Evolutionary conservation across 768 basidiomycete species (phyloP).

Genomic region (Macrocybe gigantea): DNA sequence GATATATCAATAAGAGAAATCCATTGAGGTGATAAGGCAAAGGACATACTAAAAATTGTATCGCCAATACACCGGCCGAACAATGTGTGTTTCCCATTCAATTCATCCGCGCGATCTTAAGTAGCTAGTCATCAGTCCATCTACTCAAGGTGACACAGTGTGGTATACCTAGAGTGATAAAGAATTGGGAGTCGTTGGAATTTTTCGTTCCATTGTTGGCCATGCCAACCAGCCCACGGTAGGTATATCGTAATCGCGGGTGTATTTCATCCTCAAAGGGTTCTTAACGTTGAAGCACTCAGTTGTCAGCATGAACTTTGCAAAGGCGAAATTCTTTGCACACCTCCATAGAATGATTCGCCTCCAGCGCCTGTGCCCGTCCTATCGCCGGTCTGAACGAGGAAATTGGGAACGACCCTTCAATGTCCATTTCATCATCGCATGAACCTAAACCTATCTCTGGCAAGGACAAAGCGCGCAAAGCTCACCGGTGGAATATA

Average conservation of each 20-base stretch:
- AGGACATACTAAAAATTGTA: constrained; percentile 76
- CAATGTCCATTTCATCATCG: not conserved
- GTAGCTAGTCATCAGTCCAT: not conserved
- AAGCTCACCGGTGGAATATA: constrained; percentile 78
- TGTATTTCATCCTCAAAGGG: constrained; percentile 95
- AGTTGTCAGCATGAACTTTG: not conserved
- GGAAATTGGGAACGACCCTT: constrained; percentile 82
- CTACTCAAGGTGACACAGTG: not conserved
- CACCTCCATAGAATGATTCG: constrained; percentile 92
- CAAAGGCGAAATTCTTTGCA: constrained; percentile 5
- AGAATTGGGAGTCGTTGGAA: constrained; percentile 92
- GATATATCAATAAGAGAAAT: not conserved
- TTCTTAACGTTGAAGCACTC: constrained; percentile 37
- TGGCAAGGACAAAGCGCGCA: constrained; percentile 3
- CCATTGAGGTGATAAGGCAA: not conserved
- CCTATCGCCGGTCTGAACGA: constrained; percentile 92
- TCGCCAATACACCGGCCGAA: constrained; percentile 90
- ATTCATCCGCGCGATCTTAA: constrained; percentile 82
- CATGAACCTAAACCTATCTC: not conserved
- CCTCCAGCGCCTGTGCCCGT: constrained; percentile 90
- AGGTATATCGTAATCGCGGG: constrained; percentile 80
- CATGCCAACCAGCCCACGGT: constrained; percentile 92
- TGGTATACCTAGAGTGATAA: constrained; percentile 79
- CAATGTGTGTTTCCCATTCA: constrained; percentile 91
- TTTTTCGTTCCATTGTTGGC: constrained; percentile 86